These are phyloP conservation scores for Mortierella antarctica DNA, from an alignment of 192 early-diverging fungal species.

Conservation along the genomic window DNA sequence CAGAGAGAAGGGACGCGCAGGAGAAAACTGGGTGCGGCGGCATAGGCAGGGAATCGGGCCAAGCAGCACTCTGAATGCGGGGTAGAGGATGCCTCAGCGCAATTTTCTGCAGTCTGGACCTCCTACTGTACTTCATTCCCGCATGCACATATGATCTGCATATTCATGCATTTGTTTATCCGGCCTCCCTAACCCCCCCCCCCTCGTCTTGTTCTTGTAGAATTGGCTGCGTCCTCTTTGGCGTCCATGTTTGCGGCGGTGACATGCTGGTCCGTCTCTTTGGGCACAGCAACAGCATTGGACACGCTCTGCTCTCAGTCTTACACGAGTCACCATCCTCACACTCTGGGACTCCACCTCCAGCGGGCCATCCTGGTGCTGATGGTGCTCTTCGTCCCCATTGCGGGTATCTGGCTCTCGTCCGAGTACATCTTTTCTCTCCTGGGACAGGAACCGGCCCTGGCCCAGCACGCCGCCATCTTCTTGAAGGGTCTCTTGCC, in stretches of 20 bases:
- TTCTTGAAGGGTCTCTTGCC: conserved; percentile 78
- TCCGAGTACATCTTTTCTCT: conserved; percentile 75
- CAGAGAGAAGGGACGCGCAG: too few species aligned
- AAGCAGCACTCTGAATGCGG: too few species aligned
- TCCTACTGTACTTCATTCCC: neutral
- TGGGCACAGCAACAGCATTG: conserved; percentile 77
- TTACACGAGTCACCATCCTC: conserved; percentile 74
- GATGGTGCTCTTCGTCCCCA: conserved; percentile 73
- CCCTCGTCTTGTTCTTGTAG: conserved; percentile 52
- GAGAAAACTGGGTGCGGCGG: too few species aligned
- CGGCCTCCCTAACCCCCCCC: neutral
- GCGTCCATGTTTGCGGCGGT: conserved; percentile 80
- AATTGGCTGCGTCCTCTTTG: conserved; percentile 77
- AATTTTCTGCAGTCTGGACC: too few species aligned
- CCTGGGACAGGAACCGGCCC: conserved; percentile 77
- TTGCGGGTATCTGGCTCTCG: conserved; percentile 70
- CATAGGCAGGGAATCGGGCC: too few species aligned
- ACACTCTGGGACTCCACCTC: conserved; percentile 78
- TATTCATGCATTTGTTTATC: too few species aligned
- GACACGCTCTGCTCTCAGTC: conserved; percentile 83
- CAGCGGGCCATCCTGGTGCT: conserved; percentile 87
- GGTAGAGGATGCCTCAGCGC: too few species aligned
- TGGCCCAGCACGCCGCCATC: conserved; percentile 72
- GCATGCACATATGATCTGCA: neutral
- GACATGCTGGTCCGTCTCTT: conserved; percentile 71